Evolutionary conservation across 805 yeast genomes (phyloP).

Genomic region (Saccharomycopsis sp.): DNA sequence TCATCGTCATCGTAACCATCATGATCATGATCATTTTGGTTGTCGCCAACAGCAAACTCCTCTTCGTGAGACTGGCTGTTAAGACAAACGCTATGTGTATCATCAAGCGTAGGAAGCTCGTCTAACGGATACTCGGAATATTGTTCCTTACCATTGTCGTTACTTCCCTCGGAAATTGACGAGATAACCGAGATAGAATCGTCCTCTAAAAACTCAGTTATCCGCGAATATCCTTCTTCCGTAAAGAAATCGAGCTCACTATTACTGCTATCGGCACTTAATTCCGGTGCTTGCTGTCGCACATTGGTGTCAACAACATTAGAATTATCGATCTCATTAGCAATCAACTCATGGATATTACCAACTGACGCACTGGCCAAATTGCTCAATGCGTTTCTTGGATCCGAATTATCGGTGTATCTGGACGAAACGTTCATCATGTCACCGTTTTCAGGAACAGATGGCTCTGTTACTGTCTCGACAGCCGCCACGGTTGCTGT

Average conservation of each 20-base stretch:
- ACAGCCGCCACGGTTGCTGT: neutral
- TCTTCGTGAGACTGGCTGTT: neutral
- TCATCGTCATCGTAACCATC: neutral
- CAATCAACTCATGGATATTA: neutral
- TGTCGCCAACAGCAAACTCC: neutral
- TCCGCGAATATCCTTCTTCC: conserved; percentile 17
- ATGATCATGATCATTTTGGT: neutral
- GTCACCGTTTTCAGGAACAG: neutral
- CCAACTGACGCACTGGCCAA: neutral
- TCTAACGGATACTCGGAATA: neutral
- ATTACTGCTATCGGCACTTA: neutral
- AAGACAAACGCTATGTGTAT: neutral
- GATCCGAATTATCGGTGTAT: neutral
- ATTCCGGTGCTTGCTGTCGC: conserved; percentile 15
- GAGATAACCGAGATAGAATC: neutral
- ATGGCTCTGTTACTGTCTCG: neutral
- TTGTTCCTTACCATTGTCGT: neutral
- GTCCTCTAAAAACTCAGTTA: conserved; percentile 12
- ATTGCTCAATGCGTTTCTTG: neutral
- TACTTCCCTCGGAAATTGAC: neutral
- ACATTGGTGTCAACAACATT: neutral
- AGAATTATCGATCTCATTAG: neutral
- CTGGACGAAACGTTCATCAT: neutral
- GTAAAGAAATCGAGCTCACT: conserved; percentile 12
- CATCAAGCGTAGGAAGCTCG: neutral